Conservation (phyloP, 495 filamentous ascomycete genomes). For the Talaromyces stipitatus region DNA sequence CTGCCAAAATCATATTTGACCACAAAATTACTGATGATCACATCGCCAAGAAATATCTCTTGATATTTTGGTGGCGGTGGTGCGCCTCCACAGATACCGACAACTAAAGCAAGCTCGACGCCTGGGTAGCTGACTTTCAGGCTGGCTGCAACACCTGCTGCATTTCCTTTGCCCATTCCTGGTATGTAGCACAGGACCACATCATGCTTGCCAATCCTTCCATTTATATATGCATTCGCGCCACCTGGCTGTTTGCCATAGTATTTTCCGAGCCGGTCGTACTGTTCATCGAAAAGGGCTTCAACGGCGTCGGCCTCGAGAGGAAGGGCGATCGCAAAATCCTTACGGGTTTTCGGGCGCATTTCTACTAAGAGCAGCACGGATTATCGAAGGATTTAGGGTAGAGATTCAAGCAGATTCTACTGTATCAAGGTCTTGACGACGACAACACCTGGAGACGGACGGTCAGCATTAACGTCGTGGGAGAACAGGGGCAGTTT, state of each 20-base stretch:
- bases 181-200: constrained; percentile 25
- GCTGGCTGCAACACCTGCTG: constrained; percentile 12
- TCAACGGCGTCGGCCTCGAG: constrained; percentile 20
- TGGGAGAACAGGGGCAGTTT: not conserved
- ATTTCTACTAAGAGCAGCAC: not conserved
- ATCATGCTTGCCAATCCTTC: constrained; percentile 25
- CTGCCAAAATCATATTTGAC: constrained; percentile 26
- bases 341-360: not conserved
- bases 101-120: constrained; percentile 12
- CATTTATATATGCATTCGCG: constrained; percentile 25
- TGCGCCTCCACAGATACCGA: constrained; percentile 21
- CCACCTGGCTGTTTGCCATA: constrained; percentile 17
- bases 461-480: too few relatives aligned
- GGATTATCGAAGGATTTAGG: not conserved
- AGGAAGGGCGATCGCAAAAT: constrained; percentile 15
- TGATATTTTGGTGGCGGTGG: not conserved
- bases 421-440: too few relatives aligned
- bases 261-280: not conserved
- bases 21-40: constrained; percentile 25
- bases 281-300: not conserved
- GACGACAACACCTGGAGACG: too few relatives aligned
- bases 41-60: constrained; percentile 29
- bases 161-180: constrained; percentile 21
- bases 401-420: not conserved
- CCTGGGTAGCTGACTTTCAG: constrained; percentile 9